Percentiles rank a stretch among this genome's conserved stretches.
phyloP scores from a whole-genome alignment of 108 stramenopile species.

The Mayamaea pseudoterrestris region DNA sequence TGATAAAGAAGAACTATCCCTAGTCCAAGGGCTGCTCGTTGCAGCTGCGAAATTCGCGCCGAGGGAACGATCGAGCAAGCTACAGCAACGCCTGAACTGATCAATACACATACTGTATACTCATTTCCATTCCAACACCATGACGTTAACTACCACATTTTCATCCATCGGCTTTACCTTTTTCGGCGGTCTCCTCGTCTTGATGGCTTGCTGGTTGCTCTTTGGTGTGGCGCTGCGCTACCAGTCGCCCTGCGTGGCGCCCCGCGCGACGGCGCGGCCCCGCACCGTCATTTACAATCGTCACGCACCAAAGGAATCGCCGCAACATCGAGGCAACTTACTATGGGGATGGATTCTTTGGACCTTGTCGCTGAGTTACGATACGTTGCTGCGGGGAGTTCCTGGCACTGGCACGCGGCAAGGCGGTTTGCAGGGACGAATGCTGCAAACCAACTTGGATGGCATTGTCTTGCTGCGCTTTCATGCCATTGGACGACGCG shows the following conservation, averaged over 20 bases:
- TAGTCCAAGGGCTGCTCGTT: too few species aligned
- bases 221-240: conserved; percentile 40
- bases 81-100: too few species aligned
- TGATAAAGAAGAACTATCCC: too few species aligned
- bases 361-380: conserved; percentile 48
- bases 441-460: conserved; percentile 71
- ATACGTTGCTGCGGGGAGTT: conserved; percentile 59
- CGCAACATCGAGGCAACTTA: conserved; percentile 52
- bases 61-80: too few species aligned
- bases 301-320: conserved; percentile 13
- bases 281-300: conserved; percentile 55
- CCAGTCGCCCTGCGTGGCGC: conserved; percentile 38
- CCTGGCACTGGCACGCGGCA: conserved; percentile 73
- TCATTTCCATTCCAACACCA: too few species aligned
- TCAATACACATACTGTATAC: too few species aligned
- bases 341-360: conserved; percentile 66
- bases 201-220: conserved; percentile 18
- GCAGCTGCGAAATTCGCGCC: too few species aligned
- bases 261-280: conserved; percentile 55
- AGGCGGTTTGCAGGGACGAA: conserved; percentile 38
- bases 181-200: conserved; percentile 14
- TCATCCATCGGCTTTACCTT: conserved; percentile 35
- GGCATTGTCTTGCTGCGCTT: conserved; percentile 70
- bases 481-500: conserved; percentile 57
- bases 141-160: too few species aligned